Percentiles rank a stretch among this genome's conserved stretches.
Conservation (phyloP, 768 basidiomycete species). For the Suillus luteus region DNA sequence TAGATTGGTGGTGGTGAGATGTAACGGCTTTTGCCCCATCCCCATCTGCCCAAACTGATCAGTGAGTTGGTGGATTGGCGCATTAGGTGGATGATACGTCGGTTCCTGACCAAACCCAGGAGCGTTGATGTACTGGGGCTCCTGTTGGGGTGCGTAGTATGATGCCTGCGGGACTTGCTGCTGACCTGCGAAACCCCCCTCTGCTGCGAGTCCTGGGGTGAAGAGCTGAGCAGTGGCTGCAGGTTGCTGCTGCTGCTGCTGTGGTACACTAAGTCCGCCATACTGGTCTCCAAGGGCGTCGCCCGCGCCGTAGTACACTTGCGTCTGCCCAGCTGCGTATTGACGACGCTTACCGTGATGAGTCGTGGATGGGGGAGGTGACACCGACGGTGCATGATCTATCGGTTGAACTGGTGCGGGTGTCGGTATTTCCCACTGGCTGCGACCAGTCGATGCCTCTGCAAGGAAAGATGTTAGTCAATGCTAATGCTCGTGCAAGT, state of each 20-base stretch:
- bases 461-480: conserved; percentile 19
- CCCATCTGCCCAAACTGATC: conserved; percentile 92
- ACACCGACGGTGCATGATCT: conserved; percentile 42
- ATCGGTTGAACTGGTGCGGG: conserved; percentile 40
- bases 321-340: conserved; percentile 93
- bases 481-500: conserved; percentile 15
- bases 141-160: conserved; percentile 48
- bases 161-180: conserved; percentile 43
- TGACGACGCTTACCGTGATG: conserved; percentile 75
- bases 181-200: conserved; percentile 68
- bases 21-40: conserved; percentile 76
- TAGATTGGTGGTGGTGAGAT: conserved; percentile 86
- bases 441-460: conserved; percentile 83
- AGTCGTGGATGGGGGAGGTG: conserved; percentile 44
- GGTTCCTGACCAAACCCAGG: conserved; percentile 48
- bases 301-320: conserved; percentile 74
- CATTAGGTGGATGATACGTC: conserved; percentile 38
- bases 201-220: conserved; percentile 78
- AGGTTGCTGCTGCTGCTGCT: conserved; percentile 42
- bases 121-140: conserved; percentile 47
- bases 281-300: conserved; percentile 46
- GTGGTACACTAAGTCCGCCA: conserved; percentile 36
- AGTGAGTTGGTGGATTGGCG: conserved; percentile 60
- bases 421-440: conserved; percentile 87
- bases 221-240: conserved; percentile 60